Evolutionary conservation across 2,329 filamentous ascomycete species (phyloP).

Genomic region (Ascochyta clinopodiicola): DNA sequence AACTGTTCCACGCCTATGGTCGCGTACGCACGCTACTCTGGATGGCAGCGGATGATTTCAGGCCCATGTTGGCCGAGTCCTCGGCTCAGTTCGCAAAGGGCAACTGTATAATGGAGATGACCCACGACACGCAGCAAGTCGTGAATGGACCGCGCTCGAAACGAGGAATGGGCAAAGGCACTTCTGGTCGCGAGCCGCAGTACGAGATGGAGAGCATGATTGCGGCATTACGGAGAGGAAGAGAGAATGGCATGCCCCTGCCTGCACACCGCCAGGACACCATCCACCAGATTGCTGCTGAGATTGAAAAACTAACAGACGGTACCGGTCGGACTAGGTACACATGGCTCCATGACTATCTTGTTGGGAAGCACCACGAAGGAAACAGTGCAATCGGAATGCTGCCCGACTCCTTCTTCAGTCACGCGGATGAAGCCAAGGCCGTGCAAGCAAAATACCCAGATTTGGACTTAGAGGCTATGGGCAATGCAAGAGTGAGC

Average conservation of each 20-base stretch:
- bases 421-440: constrained; percentile 11
- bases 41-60: constrained; percentile 67
- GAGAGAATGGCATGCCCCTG: constrained; percentile 30
- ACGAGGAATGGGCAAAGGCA: constrained; percentile 21
- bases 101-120: constrained; percentile 66
- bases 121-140: constrained; percentile 60
- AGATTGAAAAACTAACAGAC: constrained; percentile 26
- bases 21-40: constrained; percentile 81
- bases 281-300: constrained; percentile 37
- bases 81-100: constrained; percentile 63
- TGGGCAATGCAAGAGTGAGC: constrained; percentile 1
- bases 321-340: constrained; percentile 26
- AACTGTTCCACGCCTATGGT: constrained; percentile 76
- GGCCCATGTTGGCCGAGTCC: constrained; percentile 64
- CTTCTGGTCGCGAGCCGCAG: constrained; percentile 34
- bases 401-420: constrained; percentile 14
- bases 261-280: constrained; percentile 34
- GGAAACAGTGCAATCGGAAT: constrained; percentile 33
- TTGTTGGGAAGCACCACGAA: constrained; percentile 27
- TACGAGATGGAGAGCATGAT: constrained; percentile 40
- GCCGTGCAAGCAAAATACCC: constrained; percentile 21
- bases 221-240: constrained; percentile 29
- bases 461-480: constrained; percentile 12
- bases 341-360: constrained; percentile 24
- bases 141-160: constrained; percentile 22